These are phyloP conservation scores for Torulaspora maleeae DNA, from an alignment of 805 yeast genomes.

Conservation along the genomic window DNA sequence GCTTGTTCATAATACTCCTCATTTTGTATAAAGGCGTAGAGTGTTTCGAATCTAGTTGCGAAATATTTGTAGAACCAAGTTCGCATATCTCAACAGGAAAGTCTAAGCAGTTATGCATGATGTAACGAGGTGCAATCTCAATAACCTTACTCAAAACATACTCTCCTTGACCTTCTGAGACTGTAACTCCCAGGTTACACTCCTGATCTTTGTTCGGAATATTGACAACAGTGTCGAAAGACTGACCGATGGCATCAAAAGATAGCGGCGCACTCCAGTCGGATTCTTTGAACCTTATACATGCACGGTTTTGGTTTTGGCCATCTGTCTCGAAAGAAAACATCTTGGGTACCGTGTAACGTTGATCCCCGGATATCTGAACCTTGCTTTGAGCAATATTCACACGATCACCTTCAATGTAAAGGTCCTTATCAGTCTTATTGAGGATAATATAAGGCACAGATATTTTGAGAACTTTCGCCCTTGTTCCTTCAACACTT, in stretches of 20 bases:
- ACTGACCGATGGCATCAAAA: conserved; percentile 87
- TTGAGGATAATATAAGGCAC: conserved; percentile 84
- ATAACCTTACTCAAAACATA: conserved; percentile 74
- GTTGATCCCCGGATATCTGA: conserved; percentile 24
- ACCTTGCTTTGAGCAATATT: conserved; percentile 50
- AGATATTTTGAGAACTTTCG: conserved; percentile 62
- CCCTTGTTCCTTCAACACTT: conserved; percentile 44
- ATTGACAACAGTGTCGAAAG: conserved; percentile 51
- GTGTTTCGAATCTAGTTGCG: conserved; percentile 44
- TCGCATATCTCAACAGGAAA: conserved; percentile 59
- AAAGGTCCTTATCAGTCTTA: conserved; percentile 64
- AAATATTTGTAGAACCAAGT: conserved; percentile 54
- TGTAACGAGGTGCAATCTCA: conserved; percentile 75
- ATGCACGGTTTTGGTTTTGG: conserved; percentile 61
- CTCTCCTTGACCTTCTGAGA: conserved; percentile 80
- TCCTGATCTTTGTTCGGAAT: conserved; percentile 52
- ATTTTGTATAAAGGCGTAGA: conserved; percentile 60
- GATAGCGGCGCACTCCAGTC: conserved; percentile 68
- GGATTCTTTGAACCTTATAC: conserved; percentile 62
- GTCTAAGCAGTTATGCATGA: conserved; percentile 58
- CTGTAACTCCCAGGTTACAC: conserved; percentile 67
- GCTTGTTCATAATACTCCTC: conserved; percentile 49
- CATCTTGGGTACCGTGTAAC: conserved; percentile 57
- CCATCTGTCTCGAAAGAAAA: conserved; percentile 70
- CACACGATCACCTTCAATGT: conserved; percentile 49